A percentile compares a stretch with the other conserved stretches of the same genome.
Conservation (phyloP, 805 yeast species). For the Kuraishia cidri region DNA sequence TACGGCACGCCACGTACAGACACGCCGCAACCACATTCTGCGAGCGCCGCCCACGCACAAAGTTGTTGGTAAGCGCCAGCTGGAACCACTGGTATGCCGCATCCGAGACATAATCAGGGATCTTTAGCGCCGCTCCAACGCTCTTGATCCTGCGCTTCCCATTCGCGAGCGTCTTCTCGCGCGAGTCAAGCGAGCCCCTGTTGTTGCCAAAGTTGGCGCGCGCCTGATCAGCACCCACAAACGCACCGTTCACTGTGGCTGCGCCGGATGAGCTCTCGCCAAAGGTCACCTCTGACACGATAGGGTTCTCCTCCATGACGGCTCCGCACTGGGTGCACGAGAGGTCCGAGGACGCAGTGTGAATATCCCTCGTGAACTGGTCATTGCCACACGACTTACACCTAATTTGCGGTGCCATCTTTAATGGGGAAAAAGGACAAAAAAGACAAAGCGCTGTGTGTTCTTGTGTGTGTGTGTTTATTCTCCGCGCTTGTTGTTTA, state of each 20-base stretch:
- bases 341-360: conserved; percentile 62
- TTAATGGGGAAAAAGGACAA: too few relatives aligned
- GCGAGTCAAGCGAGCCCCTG: conserved; percentile 69
- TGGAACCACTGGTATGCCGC: conserved; percentile 87
- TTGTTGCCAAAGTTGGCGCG: conserved; percentile 65
- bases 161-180: conserved; percentile 83
- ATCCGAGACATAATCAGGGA: conserved; percentile 80
- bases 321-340: conserved; percentile 81
- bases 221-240: conserved; percentile 80
- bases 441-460: too few relatives aligned
- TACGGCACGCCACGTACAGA: conserved; percentile 88
- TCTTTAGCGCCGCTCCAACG: conserved; percentile 68
- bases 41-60: conserved; percentile 95
- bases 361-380: conserved; percentile 40
- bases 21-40: conserved; percentile 96
- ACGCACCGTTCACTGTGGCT: conserved; percentile 92
- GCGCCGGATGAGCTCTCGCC: conserved; percentile 92
- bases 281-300: conserved; percentile 91
- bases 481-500: too few relatives aligned
- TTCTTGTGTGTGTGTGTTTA: too few relatives aligned
- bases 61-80: conserved; percentile 76
- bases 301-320: conserved; percentile 86
- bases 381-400: conserved; percentile 36
- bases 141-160: conserved; percentile 74
- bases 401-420: conserved; percentile 1